Evolutionary conservation across 2,329 filamentous ascomycete genomes (phyloP).

Genomic region (Colletotrichum sidae): DNA sequence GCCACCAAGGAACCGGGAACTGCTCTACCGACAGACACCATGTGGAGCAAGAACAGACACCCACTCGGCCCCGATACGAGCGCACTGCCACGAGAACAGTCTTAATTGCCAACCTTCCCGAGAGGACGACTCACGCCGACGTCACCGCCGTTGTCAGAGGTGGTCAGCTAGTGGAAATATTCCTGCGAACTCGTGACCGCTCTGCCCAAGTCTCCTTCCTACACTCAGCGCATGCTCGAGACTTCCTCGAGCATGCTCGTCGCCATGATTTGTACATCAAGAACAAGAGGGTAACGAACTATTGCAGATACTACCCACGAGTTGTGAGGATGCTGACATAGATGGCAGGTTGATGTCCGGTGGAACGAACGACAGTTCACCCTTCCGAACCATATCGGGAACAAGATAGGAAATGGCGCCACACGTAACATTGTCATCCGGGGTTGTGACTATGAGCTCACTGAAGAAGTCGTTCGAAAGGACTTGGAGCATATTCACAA

Average conservation of each 20-base stretch:
- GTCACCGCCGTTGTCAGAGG: slow-evolving; percentile 74
- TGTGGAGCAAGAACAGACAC: neutral
- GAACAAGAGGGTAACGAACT: slow-evolving; percentile 68
- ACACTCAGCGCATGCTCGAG: slow-evolving; percentile 68
- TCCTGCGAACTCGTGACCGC: slow-evolving; percentile 68
- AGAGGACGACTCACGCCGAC: slow-evolving; percentile 73
- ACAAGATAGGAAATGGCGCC: slow-evolving; percentile 74
- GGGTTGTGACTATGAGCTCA: slow-evolving; percentile 67
- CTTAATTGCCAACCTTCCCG: slow-evolving; percentile 70
- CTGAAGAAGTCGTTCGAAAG: slow-evolving; percentile 72
- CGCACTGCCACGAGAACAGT: slow-evolving; percentile 66
- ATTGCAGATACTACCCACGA: neutral
- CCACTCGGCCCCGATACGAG: slow-evolving; percentile 45
- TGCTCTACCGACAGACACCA: no score
- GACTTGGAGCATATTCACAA: slow-evolving; percentile 89
- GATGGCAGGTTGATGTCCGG: slow-evolving; percentile 70
- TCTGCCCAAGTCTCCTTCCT: slow-evolving; percentile 78
- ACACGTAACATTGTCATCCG: slow-evolving; percentile 80
- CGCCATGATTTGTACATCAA: slow-evolving; percentile 76
- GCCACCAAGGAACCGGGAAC: no score
- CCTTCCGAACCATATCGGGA: slow-evolving; percentile 70
- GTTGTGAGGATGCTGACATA: neutral
- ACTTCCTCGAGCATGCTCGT: slow-evolving; percentile 74
- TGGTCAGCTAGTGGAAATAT: slow-evolving; percentile 77
- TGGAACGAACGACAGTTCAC: slow-evolving; percentile 80